These are phyloP conservation scores for Nephelium lappaceum DNA, from an alignment of 345 rosid species.

Conservation along the genomic window DNA sequence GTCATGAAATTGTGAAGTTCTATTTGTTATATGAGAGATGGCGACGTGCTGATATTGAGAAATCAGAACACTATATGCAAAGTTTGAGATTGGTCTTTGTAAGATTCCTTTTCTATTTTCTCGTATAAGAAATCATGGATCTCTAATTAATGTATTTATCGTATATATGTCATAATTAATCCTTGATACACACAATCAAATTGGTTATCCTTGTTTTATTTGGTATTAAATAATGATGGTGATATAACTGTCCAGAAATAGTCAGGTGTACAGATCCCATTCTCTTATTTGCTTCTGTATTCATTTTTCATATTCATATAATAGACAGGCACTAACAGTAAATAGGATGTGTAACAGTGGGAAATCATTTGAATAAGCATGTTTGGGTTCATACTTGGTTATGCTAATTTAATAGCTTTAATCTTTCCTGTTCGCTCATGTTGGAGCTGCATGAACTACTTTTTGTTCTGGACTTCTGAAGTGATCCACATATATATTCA, in stretches of 20 bases:
- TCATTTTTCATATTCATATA: not conserved
- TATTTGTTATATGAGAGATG: slow-evolving; percentile 69
- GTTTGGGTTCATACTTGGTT: not conserved
- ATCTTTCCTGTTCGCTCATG: not conserved
- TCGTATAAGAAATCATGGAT: not conserved
- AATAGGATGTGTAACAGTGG: not conserved
- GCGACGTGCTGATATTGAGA: slow-evolving; percentile 64
- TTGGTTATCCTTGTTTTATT: not conserved
- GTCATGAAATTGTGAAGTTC: slow-evolving; percentile 61
- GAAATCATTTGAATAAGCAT: not conserved
- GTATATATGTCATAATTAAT: too few species aligned
- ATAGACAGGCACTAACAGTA: not conserved
- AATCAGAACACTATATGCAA: slow-evolving; percentile 39
- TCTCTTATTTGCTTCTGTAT: not conserved
- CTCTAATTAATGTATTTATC: not conserved
- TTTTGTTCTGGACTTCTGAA: too few species aligned
- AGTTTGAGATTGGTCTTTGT: slow-evolving; percentile 36
- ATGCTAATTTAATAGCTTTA: slow-evolving; percentile 4
- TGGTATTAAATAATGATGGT: not conserved
- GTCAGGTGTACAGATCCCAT: not conserved
- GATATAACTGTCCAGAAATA: not conserved
- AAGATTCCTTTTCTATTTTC: slow-evolving; percentile 19
- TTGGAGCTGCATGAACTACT: not conserved
- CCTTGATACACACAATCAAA: not conserved
- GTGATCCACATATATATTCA: not conserved